phyloP scores from a whole-genome alignment of 495 filamentous ascomycete species.

The Aspergillus asperescens region DNA sequence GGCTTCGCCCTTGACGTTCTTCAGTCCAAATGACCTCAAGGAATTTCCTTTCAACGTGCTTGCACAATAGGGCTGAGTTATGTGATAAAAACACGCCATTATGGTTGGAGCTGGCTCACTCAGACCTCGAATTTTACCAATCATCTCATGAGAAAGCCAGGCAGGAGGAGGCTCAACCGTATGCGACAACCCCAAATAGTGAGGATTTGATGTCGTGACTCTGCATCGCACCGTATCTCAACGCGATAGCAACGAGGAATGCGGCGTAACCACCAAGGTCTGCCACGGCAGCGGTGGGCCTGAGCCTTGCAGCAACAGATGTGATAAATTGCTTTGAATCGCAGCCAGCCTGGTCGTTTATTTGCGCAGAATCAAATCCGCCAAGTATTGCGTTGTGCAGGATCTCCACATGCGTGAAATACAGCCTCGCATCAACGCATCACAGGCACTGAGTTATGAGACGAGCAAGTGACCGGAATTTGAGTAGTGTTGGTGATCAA shows the following conservation, averaged over 20 bases:
- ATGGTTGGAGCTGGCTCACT: not conserved
- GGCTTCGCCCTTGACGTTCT: not conserved
- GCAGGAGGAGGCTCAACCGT: not conserved
- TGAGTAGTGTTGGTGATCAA: not conserved
- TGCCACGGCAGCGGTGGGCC: conserved; percentile 2
- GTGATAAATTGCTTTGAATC: not conserved
- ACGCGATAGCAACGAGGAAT: not conserved
- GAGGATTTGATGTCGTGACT: not conserved
- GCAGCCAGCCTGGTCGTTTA: not conserved
- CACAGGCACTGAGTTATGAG: not conserved
- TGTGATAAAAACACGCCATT: not conserved
- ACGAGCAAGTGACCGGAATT: not conserved
- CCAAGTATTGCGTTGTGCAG: not conserved
- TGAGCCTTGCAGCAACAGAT: not conserved
- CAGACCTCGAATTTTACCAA: not conserved
- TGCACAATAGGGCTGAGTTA: not conserved
- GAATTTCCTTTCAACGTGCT: not conserved
- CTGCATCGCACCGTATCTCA: not conserved
- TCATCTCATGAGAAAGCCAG: not conserved
- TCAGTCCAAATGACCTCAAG: not conserved
- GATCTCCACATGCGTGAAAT: not conserved
- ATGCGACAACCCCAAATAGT: conserved; percentile 2
- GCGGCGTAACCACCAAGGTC: not conserved
- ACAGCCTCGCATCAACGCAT: not conserved
- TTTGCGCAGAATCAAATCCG: not conserved